A percentile compares a stretch with the other conserved stretches of the same genome.
These are phyloP conservation scores for Rhodotorula kratochvilovae DNA, from an alignment of 768 basidiomycete species.

Conservation along the genomic window DNA sequence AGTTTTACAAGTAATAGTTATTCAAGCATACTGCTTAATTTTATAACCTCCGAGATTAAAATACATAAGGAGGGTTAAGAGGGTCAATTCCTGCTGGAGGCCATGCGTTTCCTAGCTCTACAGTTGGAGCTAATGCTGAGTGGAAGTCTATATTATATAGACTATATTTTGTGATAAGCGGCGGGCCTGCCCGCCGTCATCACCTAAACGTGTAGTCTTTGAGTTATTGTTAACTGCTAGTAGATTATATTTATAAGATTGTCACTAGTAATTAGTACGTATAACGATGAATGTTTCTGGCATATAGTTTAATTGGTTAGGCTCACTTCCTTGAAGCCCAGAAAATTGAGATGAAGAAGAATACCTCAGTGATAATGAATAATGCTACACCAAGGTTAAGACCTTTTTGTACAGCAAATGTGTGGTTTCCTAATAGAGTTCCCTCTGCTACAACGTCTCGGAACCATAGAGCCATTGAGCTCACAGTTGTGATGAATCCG, in stretches of 20 bases:
- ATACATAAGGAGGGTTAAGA: too few relatives aligned
- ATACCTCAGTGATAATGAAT: slow-evolving; percentile 40
- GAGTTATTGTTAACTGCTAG: not conserved
- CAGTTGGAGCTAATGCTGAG: slow-evolving; percentile 39
- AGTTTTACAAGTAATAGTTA: too few relatives aligned
- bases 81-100: slow-evolving; percentile 40
- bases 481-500: slow-evolving; percentile 33
- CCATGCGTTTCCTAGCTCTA: slow-evolving; percentile 40
- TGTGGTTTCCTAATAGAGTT: slow-evolving; percentile 42
- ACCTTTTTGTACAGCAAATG: slow-evolving; percentile 42
- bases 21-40: too few relatives aligned
- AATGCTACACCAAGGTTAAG: slow-evolving; percentile 40
- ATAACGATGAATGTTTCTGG: not conserved
- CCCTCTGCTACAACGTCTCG: slow-evolving; percentile 42
- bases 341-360: slow-evolving; percentile 40
- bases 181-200: not conserved
- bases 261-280: not conserved
- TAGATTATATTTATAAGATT: not conserved
- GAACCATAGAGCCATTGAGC: slow-evolving; percentile 35
- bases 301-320: not conserved
- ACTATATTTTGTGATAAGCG: not conserved
- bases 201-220: not conserved
- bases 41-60: too few relatives aligned
- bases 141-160: slow-evolving; percentile 28
- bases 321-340: slow-evolving; percentile 29